Conservation (phyloP, 768 basidiomycete species). For the Rhodotorula kratochvilovae region DNA sequence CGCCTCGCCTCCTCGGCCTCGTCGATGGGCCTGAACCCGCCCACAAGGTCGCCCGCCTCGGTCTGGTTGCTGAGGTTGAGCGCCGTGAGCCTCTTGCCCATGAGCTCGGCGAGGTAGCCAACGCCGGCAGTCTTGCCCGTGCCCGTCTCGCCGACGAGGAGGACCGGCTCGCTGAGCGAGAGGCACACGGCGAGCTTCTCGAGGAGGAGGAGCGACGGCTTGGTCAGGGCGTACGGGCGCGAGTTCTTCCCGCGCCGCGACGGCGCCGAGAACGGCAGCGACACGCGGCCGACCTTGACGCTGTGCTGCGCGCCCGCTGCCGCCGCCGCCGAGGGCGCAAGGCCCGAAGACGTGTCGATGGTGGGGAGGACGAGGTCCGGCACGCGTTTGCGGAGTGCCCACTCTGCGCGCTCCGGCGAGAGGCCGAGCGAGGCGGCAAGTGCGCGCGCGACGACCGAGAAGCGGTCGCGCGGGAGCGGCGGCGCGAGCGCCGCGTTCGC, state of each 20-base stretch:
- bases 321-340: constrained; percentile 53
- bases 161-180: constrained; percentile 69
- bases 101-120: constrained; percentile 74
- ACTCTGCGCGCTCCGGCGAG: constrained; percentile 63
- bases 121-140: constrained; percentile 95
- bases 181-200: constrained; percentile 73
- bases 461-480: constrained; percentile 50
- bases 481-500: constrained; percentile 60
- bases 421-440: constrained; percentile 33
- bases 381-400: constrained; percentile 62
- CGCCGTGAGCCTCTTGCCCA: constrained; percentile 71
- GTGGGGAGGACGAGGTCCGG: constrained; percentile 68
- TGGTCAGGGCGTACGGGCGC: constrained; percentile 81
- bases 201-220: constrained; percentile 71
- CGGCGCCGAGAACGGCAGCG: constrained; percentile 44
- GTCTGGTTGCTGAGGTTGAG: constrained; percentile 95
- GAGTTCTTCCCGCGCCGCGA: constrained; percentile 44
- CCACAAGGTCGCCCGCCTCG: constrained; percentile 86
- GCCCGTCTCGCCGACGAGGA: constrained; percentile 97
- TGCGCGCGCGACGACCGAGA: constrained; percentile 20
- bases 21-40: constrained; percentile 94
- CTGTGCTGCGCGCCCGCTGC: constrained; percentile 33
- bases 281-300: constrained; percentile 51
- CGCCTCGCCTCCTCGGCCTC: constrained; percentile 50
- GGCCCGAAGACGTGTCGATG: constrained; percentile 60